Conservation (phyloP, 441 rosid species). For the Codiaeum variegatum region DNA sequence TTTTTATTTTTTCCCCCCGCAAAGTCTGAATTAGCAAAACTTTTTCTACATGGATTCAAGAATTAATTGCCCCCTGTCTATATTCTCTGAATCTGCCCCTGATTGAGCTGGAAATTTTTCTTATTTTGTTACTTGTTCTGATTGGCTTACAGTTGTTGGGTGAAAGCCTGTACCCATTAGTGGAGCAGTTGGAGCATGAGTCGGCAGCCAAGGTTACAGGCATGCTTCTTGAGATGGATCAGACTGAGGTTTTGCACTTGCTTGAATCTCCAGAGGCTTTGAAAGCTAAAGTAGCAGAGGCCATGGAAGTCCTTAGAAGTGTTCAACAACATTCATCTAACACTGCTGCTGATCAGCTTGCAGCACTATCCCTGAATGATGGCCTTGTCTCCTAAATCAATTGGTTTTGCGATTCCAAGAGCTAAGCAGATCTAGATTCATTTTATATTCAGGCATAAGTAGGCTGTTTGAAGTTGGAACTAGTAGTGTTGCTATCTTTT, state of each 20-base stretch:
- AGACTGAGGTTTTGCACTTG: conserved; percentile 81
- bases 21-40: too few relatives aligned
- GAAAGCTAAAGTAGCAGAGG: conserved; percentile 63
- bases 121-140: background rate
- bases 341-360: conserved; percentile 47
- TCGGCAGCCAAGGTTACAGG: conserved; percentile 89
- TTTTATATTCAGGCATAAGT: background rate
- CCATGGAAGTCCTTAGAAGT: conserved; percentile 79
- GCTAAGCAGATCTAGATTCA: background rate
- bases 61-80: too few relatives aligned
- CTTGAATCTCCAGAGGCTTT: conserved; percentile 85
- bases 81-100: too few relatives aligned
- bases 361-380: conserved; percentile 56
- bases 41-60: too few relatives aligned
- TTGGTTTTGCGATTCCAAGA: background rate
- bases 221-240: conserved; percentile 95
- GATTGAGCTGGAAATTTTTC: background rate
- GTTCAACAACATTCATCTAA: conserved; percentile 54
- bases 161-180: conserved; percentile 76
- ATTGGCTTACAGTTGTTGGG: conserved; percentile 52
- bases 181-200: conserved; percentile 73
- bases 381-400: conserved; percentile 43
- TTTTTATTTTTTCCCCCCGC: too few relatives aligned
- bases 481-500: background rate
- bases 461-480: background rate